Percentiles rank a stretch among this genome's conserved stretches.
phyloP scores from a whole-genome alignment of 2,329 filamentous ascomycete species.

The Fusarium neocosmosporiellum region DNA sequence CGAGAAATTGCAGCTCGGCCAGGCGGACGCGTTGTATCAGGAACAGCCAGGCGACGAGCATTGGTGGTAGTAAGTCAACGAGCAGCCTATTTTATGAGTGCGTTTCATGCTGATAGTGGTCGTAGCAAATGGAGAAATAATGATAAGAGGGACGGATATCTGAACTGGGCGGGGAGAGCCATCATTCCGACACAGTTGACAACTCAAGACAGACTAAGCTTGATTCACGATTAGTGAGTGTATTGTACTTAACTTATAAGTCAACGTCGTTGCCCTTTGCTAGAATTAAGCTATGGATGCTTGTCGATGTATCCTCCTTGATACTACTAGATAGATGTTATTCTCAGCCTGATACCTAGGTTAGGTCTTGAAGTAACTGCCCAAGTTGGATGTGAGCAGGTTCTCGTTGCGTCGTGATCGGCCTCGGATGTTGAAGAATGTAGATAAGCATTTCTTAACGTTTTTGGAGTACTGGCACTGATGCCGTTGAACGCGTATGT shows the following conservation, averaged over 20 bases:
- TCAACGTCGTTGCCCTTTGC: too few species aligned
- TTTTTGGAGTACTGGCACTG: neutral
- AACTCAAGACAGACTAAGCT: neutral
- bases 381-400: too few species aligned
- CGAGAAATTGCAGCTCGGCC: neutral
- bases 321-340: too few species aligned
- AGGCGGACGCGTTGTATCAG: neutral
- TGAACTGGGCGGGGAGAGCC: neutral
- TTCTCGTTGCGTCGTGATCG: neutral
- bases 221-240: neutral
- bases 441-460: neutral
- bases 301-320: too few species aligned
- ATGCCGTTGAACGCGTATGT: neutral
- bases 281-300: too few species aligned
- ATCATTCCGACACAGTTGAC: neutral
- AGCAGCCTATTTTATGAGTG: neutral
- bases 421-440: neutral
- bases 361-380: too few species aligned
- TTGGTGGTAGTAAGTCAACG: neutral
- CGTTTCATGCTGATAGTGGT: neutral
- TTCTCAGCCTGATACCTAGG: too few species aligned
- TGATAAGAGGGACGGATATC: neutral
- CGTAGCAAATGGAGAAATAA: neutral
- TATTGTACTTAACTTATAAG: too few species aligned
- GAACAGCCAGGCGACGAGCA: neutral